phyloP scores from a whole-genome alignment of 192 early-diverging fungal genomes.

The Rhizoclosmatium globosum region DNA sequence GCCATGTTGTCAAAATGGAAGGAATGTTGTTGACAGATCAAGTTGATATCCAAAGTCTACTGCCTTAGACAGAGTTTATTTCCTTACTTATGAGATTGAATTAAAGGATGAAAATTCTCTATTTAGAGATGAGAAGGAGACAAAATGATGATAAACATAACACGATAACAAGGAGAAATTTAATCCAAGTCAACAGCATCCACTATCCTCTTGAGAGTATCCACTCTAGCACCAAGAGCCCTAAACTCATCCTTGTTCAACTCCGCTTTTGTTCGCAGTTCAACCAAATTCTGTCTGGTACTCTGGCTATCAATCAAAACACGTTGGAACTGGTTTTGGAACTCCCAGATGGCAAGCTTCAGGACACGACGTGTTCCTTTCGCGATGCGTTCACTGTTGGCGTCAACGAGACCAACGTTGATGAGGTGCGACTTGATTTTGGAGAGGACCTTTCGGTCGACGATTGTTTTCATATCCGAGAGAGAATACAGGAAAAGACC shows the following conservation, averaged over 20 bases:
- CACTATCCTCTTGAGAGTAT: constrained; percentile 30
- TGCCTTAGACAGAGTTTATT: too few relatives aligned
- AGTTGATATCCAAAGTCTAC: too few relatives aligned
- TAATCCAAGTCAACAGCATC: constrained; percentile 34
- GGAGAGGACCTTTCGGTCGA: constrained; percentile 52
- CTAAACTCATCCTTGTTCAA: constrained; percentile 34
- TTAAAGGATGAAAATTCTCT: too few relatives aligned
- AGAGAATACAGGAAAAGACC: constrained; percentile 62
- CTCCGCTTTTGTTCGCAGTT: constrained; percentile 23
- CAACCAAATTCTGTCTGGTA: constrained; percentile 29
- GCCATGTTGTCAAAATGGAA: neutral
- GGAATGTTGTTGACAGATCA: too few relatives aligned
- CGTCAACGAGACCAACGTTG: constrained; percentile 44
- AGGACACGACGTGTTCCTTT: constrained; percentile 48
- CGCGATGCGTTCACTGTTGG: constrained; percentile 50
- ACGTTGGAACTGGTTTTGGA: constrained; percentile 61
- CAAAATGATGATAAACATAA: too few relatives aligned
- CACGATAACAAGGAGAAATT: neutral
- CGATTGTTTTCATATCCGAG: constrained; percentile 55
- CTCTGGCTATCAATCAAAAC: constrained; percentile 47
- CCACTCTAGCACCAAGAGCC: constrained; percentile 13
- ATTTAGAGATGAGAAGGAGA: too few relatives aligned
- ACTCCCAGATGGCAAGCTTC: constrained; percentile 57
- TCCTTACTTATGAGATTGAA: too few relatives aligned
- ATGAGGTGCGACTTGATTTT: constrained; percentile 57